Evolutionary conservation across 1,284 basidiomycete species (phyloP), one percentile per base, ranked within the genome.

Genomic region (Lentinus polychrous): DNA sequence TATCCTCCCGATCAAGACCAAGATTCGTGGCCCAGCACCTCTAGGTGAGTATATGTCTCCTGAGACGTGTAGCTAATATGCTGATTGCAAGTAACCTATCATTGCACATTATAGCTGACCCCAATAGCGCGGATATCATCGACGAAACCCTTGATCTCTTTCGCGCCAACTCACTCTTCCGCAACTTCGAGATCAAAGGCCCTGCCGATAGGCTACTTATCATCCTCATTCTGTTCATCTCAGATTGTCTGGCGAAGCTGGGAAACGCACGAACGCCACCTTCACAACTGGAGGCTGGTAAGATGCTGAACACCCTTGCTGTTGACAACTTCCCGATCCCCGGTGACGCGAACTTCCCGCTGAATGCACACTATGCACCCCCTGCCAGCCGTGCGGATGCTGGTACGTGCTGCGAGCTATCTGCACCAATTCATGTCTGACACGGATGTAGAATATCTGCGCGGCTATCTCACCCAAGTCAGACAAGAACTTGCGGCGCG

Each of bases 161-260:
- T 74, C 88, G 96, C 45, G 94, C 96, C 63, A 99, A 99, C 72
- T 96, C 94, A 41, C 86, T 99, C 53, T 99, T 99, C 73, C 88
- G 96, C 63, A 99, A 99, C 75, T 99, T 99, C 65, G 96, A 99
- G 75, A 99, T 99, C 81, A 97, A 98, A 70, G 92, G 96, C 22
- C 87, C 91, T 46, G 95, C 94, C 42, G 96, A 99, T 74, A 85
- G 96, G 48, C 82, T 91, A 33, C 79, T 99, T 61, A 99, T 99
- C 74, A 86, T 99, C 67, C 83, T 99, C 59, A 98, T 98, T 67
- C 88, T 99, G 63, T 99, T 91, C 73, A 87, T 97, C 63, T 97
- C 94, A 40, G 96, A 99, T 72, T 99, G 96, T 65, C 82, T 99
- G 46, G 81, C 90, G 43, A 94, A 92, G 71, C 76, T 97, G 55